phyloP scores from a whole-genome alignment of 305 asterid genomes.

The Euphrasia arctica region DNA sequence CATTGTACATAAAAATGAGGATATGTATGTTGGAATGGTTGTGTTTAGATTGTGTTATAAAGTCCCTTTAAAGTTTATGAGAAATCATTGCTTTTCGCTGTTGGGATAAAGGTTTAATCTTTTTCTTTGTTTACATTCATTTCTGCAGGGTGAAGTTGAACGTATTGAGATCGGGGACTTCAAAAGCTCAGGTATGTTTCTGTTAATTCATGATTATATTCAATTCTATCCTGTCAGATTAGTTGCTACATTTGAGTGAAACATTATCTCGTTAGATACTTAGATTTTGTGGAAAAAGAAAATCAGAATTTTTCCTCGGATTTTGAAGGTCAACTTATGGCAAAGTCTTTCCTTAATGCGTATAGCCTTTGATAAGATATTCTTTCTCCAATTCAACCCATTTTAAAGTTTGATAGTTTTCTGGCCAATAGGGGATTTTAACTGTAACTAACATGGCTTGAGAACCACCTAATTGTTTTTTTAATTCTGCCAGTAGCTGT shows the following conservation, averaged over 20 bases:
- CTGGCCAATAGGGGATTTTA: slow-evolving; percentile 4
- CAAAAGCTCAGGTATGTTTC: slow-evolving; percentile 59
- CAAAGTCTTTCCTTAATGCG: too few species aligned
- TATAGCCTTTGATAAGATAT: not conserved
- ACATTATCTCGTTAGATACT: not conserved
- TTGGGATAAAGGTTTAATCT: slow-evolving; percentile 6
- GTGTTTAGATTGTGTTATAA: slow-evolving; percentile 18
- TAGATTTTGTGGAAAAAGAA: not conserved
- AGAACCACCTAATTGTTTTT: not conserved
- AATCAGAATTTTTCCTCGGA: not conserved
- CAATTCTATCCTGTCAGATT: slow-evolving; percentile 1
- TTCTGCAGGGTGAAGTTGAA: slow-evolving; percentile 85
- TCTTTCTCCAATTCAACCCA: not conserved
- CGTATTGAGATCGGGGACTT: slow-evolving; percentile 74
- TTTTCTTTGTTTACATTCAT: slow-evolving; percentile 19
- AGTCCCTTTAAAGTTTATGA: slow-evolving; percentile 4
- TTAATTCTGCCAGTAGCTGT: not conserved
- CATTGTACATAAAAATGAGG: not conserved
- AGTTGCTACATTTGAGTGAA: slow-evolving; percentile 15
- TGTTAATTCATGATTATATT: slow-evolving; percentile 15
- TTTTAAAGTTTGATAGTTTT: slow-evolving; percentile 2
- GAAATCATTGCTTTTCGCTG: slow-evolving; percentile 14
- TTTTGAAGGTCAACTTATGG: slow-evolving; percentile 1
- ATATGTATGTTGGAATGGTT: slow-evolving; percentile 6
- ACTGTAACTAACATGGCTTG: slow-evolving; percentile 8